Evolutionary conservation across 495 filamentous ascomycete genomes (phyloP).

Genomic region (Penicillium coffeae): DNA sequence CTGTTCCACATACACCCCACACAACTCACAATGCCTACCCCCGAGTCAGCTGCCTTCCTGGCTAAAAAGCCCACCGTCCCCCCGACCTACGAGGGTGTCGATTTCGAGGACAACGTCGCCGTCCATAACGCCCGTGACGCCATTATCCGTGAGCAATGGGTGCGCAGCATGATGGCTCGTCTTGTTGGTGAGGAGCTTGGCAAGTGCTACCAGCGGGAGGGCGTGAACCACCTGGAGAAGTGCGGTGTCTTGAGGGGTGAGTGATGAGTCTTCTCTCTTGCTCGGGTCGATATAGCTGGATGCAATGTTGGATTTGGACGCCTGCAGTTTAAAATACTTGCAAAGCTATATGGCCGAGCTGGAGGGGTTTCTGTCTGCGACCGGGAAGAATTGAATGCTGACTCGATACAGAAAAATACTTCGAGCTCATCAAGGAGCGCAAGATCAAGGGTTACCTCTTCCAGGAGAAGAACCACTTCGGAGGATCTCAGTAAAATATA

Average conservation of each 20-base stretch:
- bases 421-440: conserved; percentile 79
- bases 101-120: conserved; percentile 86
- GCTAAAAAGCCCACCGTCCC: conserved; percentile 92
- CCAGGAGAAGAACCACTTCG: conserved; percentile 83
- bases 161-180: conserved; percentile 93
- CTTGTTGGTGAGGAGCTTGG: conserved; percentile 89
- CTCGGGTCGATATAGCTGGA: neutral
- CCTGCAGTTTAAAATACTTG: no score
- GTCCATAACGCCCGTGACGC: conserved; percentile 93
- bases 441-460: conserved; percentile 87
- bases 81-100: conserved; percentile 93
- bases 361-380: neutral
- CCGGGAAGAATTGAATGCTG: neutral
- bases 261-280: conserved; percentile 13
- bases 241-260: conserved; percentile 86
- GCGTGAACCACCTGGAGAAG: conserved; percentile 97
- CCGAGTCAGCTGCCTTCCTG: conserved; percentile 88
- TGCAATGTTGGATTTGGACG: neutral
- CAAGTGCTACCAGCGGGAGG: conserved; percentile 92
- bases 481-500: no score
- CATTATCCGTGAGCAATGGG: conserved; percentile 95
- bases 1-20: conserved; percentile 1
- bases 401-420: conserved; percentile 71
- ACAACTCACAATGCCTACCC: conserved; percentile 66
- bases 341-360: no score